Evolutionary conservation across 331 rosid genomes (phyloP).

Genomic region (Acacia concinna): DNA sequence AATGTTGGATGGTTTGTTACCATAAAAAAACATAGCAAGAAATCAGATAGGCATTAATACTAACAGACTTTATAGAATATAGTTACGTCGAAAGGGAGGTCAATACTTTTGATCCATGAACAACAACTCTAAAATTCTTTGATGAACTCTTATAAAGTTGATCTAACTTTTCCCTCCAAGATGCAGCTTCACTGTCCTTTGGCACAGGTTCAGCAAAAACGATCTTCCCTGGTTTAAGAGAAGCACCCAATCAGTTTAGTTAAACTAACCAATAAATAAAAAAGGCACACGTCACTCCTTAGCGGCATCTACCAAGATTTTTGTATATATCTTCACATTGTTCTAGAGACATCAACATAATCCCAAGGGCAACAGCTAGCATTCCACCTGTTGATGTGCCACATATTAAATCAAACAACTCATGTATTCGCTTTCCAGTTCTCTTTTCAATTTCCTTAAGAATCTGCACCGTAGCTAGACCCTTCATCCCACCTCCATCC

Average conservation of each 20-base stretch:
- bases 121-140: slow-evolving; percentile 93
- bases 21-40: neutral
- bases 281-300: slow-evolving; percentile 21
- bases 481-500: slow-evolving; percentile 99
- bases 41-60: neutral
- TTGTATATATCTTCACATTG: slow-evolving; percentile 96
- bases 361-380: slow-evolving; percentile 96
- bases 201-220: slow-evolving; percentile 91
- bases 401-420: slow-evolving; percentile 91
- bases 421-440: slow-evolving; percentile 88
- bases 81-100: slow-evolving; percentile 20
- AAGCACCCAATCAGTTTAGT: slow-evolving; percentile 24
- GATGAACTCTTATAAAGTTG: slow-evolving; percentile 97
- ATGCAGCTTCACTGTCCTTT: slow-evolving; percentile 96
- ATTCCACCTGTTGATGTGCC: slow-evolving; percentile 99
- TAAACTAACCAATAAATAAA: slow-evolving; percentile 16
- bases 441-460: slow-evolving; percentile 95
- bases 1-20: neutral
- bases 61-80: neutral
- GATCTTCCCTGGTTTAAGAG: slow-evolving; percentile 65
- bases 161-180: slow-evolving; percentile 97
- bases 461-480: slow-evolving; percentile 89
- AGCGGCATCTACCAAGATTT: slow-evolving; percentile 72
- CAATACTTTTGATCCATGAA: slow-evolving; percentile 94
- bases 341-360: slow-evolving; percentile 78